Base-by-base conservation (phyloP, 495 filamentous ascomycete genomes). In the Jackrogersella multiformis region DNA sequence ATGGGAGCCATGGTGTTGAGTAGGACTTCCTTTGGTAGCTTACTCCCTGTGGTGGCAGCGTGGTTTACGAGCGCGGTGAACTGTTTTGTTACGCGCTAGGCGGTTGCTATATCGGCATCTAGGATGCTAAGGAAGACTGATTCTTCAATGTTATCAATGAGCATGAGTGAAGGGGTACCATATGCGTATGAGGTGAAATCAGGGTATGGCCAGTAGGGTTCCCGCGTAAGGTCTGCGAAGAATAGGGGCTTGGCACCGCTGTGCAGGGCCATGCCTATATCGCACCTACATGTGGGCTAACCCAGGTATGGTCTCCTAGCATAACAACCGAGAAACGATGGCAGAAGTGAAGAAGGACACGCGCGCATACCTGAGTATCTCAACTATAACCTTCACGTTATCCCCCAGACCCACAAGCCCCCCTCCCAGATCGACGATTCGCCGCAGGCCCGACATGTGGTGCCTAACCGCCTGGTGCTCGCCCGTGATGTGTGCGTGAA, bases 1-100 rank as follows among this genome's bases (percentile, higher is more conserved):
- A n/a, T n/a, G n/a, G n/a, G n/a, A n/a, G 64, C 71, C 76, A 82
- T 79, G 34, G 72, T 74, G 12, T 76, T 68, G 2, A 79, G 53
- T 23, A 81, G 65, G 8, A 61, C 56, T 15, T 76, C 69, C 21
- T 69, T 64, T 0, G 75, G 36, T 4, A 84, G 66, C 6, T 58
- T 59, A 20, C 48, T 64, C 0, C 61, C 42, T 0, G 66, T 53
- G 28, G 71, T 49, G 4, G 56, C 64, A 12, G 76, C 77, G 4
- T 61, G 65, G 71, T 82, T 81, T 46, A 80, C 75, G 4, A 75
- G 26, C 0, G 65, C 30, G 61, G 73, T 73, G 64, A 84, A 84
- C 21, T 64, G 55, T 20, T 56, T 62, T 68, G 79, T 75, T 4
- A 62, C 65, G n/a, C 30, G 61, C 79, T 78, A 81, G 18, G 68